These are phyloP conservation scores for Jatropha multifida DNA, from an alignment of 441 rosid species.

Conservation along the genomic window DNA sequence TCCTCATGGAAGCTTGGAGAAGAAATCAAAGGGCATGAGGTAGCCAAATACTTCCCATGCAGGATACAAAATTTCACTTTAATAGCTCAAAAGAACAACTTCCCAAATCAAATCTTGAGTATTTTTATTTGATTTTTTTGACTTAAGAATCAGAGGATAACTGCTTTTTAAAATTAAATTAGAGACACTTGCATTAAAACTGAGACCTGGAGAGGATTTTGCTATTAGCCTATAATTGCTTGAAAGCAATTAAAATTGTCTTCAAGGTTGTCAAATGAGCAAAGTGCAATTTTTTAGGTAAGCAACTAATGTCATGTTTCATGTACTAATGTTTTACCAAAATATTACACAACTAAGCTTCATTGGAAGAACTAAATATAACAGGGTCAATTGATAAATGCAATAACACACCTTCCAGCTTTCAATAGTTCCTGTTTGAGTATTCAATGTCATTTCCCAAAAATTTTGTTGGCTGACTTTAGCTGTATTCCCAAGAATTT, in stretches of 20 bases:
- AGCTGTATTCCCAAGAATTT: constrained; percentile 55
- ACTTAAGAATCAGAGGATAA: neutral
- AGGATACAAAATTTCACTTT: neutral
- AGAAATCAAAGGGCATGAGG: neutral
- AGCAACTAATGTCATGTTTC: too few relatives aligned
- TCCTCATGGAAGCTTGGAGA: neutral
- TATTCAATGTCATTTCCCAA: constrained; percentile 74
- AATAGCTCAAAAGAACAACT: neutral
- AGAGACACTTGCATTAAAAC: neutral
- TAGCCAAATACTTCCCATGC: neutral
- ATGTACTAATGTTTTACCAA: too few relatives aligned
- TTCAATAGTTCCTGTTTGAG: constrained; percentile 60
- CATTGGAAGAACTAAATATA: neutral
- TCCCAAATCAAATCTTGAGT: neutral
- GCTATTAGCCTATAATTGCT: neutral
- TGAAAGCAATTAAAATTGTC: neutral
- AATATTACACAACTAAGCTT: constrained; percentile 1
- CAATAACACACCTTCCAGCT: constrained; percentile 74
- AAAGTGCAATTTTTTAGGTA: too few relatives aligned
- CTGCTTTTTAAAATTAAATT: neutral
- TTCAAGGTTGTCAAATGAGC: too few relatives aligned
- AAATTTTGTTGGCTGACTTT: constrained; percentile 49
- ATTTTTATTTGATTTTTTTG: neutral
- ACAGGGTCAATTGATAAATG: constrained; percentile 10
- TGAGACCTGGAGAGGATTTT: neutral